These are phyloP conservation scores for Metarhizium humberi DNA, from an alignment of 2,329 filamentous ascomycete genomes.

Conservation along the genomic window DNA sequence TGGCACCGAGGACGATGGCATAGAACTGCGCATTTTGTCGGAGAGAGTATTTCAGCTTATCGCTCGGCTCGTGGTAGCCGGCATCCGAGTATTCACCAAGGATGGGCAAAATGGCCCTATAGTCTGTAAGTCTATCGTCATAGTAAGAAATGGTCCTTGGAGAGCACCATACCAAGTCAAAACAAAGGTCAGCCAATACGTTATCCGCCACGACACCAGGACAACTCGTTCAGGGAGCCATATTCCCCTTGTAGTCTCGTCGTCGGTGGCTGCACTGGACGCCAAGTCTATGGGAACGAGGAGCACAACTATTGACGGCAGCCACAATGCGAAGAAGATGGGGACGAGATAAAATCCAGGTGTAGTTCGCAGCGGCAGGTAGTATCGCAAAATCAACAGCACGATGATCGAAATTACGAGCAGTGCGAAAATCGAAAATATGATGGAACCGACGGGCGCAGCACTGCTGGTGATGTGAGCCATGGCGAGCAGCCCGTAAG, in stretches of 20 bases:
- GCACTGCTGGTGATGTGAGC: constrained; percentile 41
- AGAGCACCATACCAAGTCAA: constrained; percentile 66
- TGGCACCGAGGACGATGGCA: constrained; percentile 63
- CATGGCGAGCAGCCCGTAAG: constrained; percentile 29
- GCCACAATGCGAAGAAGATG: constrained; percentile 90
- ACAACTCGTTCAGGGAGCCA: constrained; percentile 75
- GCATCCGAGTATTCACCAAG: constrained; percentile 93
- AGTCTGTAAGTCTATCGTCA: not conserved
- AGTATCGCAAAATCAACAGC: constrained; percentile 78
- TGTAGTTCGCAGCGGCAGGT: constrained; percentile 81
- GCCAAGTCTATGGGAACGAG: constrained; percentile 94
- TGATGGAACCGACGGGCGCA: constrained; percentile 65
- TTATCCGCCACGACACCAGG: constrained; percentile 85
- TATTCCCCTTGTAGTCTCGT: constrained; percentile 65
- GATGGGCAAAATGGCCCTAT: constrained; percentile 79
- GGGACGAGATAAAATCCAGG: constrained; percentile 84
- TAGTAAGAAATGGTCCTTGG: not conserved
- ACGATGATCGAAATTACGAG: constrained; percentile 66
- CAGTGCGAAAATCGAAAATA: constrained; percentile 68
- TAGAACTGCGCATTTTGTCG: constrained; percentile 85
- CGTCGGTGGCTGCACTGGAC: constrained; percentile 67
- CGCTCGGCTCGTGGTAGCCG: constrained; percentile 79
- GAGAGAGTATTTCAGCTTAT: constrained; percentile 74
- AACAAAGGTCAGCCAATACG: constrained; percentile 94
- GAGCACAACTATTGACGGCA: constrained; percentile 84